Evolutionary conservation across 192 early-diverging fungal genomes (phyloP), one percentile per base, ranked within the genome.

Genomic region (Dissophora ornata): DNA sequence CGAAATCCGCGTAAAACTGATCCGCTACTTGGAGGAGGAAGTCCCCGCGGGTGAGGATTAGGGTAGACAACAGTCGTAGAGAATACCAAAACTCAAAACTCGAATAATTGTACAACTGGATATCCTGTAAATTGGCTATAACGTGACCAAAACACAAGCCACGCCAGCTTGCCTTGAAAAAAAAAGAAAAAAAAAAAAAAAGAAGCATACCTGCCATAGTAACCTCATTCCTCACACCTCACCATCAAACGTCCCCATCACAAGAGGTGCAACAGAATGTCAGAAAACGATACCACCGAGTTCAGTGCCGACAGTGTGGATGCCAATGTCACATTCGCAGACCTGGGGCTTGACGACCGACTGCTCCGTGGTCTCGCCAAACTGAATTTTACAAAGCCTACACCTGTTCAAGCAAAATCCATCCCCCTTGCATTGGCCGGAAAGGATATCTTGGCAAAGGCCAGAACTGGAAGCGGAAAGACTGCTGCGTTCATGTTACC

Each of bases 391-490:
- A 84, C 83, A 24, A 85, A 89, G 40, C 96, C 97, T 5, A 98
- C 97, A 44, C 85, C 93, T 6, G 91, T 99, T 12, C 97, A 99
- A 81, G 83, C 87, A 34, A 89, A 87, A 30, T 91, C 91, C 2
- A 97, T 99, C 60, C 96, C 97, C 11, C 85, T 98, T 8, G 94
- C 95, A 21, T 83, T 99, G 7, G 75, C 90, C 32, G 96, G 97
- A 42, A 97, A 95, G 67, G 96, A 99, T 68, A 91, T 99, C 51
- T 82, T 98, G 44, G 97, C 95, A 12, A 83, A 90, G 42, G 96
- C 97, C 22, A 86, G 94, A 47, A 99, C 96, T 0, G 97, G 97
- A 28, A 94, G 92, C 25, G 97, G 97, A 65, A 99, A 99, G 82
- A 98, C 97, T 7, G 93, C 95, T 18, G 97, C 97, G 4, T 99